Base-by-base conservation (phyloP, 2,329 filamentous ascomycete species). In the Eutypa lata region DNA sequence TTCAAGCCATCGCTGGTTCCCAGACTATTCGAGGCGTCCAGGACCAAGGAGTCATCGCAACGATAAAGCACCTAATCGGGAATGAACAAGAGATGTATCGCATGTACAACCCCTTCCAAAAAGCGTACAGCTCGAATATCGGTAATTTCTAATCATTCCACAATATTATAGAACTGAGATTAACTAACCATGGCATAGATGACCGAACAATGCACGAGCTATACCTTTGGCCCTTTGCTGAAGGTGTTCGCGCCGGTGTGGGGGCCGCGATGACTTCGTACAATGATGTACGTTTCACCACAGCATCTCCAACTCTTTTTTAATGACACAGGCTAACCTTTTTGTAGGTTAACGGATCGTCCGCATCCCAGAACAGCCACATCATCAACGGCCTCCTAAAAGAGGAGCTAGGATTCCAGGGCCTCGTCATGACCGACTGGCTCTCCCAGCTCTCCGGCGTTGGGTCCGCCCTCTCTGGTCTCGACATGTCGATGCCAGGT, bases 251-350 rank as follows among this genome's bases (percentile, higher is more conserved):
- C 55, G 89, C 88, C 13, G 90, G 90, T 24, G 89, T 91, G 5
- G 88, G 83, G 1, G 86, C 86, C 7, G 76, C 95, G 50, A 95
- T 96, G 91, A 91, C 90, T 66, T 83, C 84, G 2, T 96, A 96
- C 61, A 88, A 90, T 65, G 83, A 83, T 62, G 71, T 75, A 56
- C 45, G 63, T 55, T 42, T 49, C n/a, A 22, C 33, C 5, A 19
- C 14, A 19, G 40, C 13, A 16, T 5, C 16, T 37, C 5, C 16
- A 13, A 53, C 48, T 19, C n/a, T 31, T 10, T 42, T 43, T 18
- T 18, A 16, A 49, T 16, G n/a, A 42, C 26, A 56, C 28, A 37
- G n/a, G 19, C n/a, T 16, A n/a, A n/a, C n/a, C 24, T 16, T 21
- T 10, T 8, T 42, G 61, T 79, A 83, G 75, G 76, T 88, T 52